A percentile compares a stretch with the other conserved stretches of the same genome.
Evolutionary conservation across 352 stramenopile genomes (phyloP).

Genomic region (Globisporangium cystogenes): DNA sequence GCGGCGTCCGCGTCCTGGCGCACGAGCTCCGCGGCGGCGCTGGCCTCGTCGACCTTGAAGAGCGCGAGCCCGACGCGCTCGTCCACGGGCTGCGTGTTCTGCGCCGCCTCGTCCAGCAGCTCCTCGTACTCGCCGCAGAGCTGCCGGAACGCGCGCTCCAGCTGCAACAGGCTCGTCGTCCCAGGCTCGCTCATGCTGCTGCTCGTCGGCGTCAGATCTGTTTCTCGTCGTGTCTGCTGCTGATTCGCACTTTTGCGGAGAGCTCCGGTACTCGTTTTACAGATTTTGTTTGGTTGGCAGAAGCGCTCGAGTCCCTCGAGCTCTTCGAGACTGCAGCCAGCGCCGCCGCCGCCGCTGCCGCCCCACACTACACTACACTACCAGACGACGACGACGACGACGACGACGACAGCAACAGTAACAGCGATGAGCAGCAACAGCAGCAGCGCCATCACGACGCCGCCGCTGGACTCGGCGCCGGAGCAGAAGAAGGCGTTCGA

Average conservation of each 20-base stretch:
- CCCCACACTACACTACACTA: background rate
- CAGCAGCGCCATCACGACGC: constrained; percentile 1
- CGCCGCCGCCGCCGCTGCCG: too few relatives aligned
- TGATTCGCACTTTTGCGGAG: too few relatives aligned
- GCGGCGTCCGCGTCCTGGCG: constrained; percentile 41
- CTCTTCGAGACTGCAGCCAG: too few relatives aligned
- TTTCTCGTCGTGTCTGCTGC: too few relatives aligned
- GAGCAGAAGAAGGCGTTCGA: constrained; percentile 85
- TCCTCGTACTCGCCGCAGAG: constrained; percentile 70
- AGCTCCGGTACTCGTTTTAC: too few relatives aligned
- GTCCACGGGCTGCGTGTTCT: constrained; percentile 48
- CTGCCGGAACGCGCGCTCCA: constrained; percentile 45
- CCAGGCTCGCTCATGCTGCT: too few relatives aligned
- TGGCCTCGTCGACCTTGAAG: constrained; percentile 82
- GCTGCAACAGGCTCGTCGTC: constrained; percentile 9
- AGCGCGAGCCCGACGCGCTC: constrained; percentile 71
- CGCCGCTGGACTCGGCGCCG: constrained; percentile 47
- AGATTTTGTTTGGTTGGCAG: too few relatives aligned
- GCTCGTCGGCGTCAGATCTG: too few relatives aligned
- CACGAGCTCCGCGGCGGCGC: constrained; percentile 37
- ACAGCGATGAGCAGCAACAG: constrained; percentile 4
- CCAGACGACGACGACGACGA: background rate
- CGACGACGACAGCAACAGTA: too few relatives aligned
- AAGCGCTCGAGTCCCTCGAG: too few relatives aligned
- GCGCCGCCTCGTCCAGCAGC: constrained; percentile 50